Evolutionary conservation across 2,329 filamentous ascomycete genomes (phyloP).

Genomic region (Pyrenophora tritici-repentis): DNA sequence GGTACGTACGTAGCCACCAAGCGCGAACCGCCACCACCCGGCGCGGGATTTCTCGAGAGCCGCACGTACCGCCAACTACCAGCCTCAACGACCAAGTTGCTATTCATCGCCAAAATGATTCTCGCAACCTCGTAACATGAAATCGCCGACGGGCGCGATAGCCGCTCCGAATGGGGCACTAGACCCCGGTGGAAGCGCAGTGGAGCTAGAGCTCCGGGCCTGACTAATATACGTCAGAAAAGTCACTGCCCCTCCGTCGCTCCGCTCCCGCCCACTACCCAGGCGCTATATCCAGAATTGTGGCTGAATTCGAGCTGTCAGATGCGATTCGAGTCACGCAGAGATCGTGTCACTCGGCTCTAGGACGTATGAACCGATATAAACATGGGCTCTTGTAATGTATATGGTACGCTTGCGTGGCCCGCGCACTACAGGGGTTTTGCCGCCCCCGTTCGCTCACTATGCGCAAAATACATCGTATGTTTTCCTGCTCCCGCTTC

Average conservation of each 20-base stretch:
- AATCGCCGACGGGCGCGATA: slow-evolving; percentile 13
- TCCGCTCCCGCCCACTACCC: slow-evolving; percentile 13
- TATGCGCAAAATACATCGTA: slow-evolving; percentile 8
- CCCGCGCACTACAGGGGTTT: slow-evolving; percentile 18
- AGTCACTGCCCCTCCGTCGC: slow-evolving; percentile 19
- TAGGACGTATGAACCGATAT: slow-evolving; percentile 24
- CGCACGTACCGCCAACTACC: neutral
- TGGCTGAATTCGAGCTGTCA: slow-evolving; percentile 38
- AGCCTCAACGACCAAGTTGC: neutral
- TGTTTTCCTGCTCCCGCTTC: slow-evolving; percentile 9
- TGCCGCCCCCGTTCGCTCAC: slow-evolving; percentile 10
- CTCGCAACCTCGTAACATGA: neutral
- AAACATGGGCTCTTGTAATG: slow-evolving; percentile 16
- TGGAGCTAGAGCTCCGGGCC: slow-evolving; percentile 20
- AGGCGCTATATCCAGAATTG: slow-evolving; percentile 30
- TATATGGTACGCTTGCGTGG: slow-evolving; percentile 21
- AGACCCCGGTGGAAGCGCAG: slow-evolving; percentile 1
- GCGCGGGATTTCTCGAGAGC: neutral
- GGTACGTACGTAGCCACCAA: neutral
- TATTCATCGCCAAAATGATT: neutral
- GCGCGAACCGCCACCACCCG: neutral
- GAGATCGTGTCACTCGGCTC: slow-evolving; percentile 22
- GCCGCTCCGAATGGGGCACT: slow-evolving; percentile 12
- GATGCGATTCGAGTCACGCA: slow-evolving; percentile 31
- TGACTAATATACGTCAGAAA: slow-evolving; percentile 33